Conservation (phyloP, 2,329 filamentous ascomycete genomes). For the Plenodomus biglobosus region DNA sequence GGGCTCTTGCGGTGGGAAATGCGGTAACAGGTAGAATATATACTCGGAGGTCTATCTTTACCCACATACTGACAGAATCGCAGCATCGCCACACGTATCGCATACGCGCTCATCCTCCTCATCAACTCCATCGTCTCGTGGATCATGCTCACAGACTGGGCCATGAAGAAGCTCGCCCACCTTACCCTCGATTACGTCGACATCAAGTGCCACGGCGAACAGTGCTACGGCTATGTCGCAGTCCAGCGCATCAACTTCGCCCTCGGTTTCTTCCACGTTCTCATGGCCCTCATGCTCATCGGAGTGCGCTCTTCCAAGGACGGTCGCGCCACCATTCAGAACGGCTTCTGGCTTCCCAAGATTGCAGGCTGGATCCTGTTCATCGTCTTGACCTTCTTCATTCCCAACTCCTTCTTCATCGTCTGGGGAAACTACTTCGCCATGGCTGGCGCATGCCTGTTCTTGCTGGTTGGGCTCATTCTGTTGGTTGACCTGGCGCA, state of each 20-base stretch:
- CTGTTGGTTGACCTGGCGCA: constrained; percentile 93
- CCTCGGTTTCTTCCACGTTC: constrained; percentile 87
- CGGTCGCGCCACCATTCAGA: constrained; percentile 84
- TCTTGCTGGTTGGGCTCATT: constrained; percentile 88
- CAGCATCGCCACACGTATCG: constrained; percentile 94
- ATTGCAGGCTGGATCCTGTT: constrained; percentile 84
- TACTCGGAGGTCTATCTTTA: not conserved
- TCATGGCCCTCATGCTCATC: constrained; percentile 80
- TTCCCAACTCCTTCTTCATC: constrained; percentile 92
- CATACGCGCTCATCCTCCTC: constrained; percentile 90
- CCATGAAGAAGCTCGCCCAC: constrained; percentile 90
- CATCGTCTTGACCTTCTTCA: constrained; percentile 90
- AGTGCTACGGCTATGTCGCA: constrained; percentile 93
- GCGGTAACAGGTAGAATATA: constrained; percentile 76
- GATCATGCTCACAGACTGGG: constrained; percentile 99
- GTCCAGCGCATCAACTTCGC: constrained; percentile 98
- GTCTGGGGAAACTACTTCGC: constrained; percentile 95
- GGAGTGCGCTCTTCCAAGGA: constrained; percentile 87
- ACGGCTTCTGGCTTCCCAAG: constrained; percentile 99
- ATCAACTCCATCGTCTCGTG: constrained; percentile 96
- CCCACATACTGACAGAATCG: constrained; percentile 9
- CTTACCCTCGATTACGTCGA: constrained; percentile 94
- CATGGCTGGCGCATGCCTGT: constrained; percentile 84
- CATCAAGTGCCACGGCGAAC: constrained; percentile 83
- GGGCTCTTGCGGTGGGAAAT: constrained; percentile 86